These are phyloP conservation scores for Colletotrichum shisoi DNA, from an alignment of 2,329 filamentous ascomycete genomes.

Conservation along the genomic window DNA sequence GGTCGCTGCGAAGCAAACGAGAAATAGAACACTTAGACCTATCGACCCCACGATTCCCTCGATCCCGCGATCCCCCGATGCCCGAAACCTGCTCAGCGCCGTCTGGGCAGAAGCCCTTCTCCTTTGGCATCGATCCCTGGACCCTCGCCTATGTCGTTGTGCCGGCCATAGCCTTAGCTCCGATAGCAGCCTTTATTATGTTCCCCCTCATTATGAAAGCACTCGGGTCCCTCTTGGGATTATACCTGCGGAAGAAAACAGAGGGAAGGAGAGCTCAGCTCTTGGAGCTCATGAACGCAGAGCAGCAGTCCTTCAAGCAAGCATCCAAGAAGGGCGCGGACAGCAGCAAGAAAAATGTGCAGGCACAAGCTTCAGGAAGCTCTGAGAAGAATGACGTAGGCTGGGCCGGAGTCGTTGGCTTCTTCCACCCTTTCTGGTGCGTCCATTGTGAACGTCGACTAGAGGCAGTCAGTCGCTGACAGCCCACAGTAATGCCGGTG, in stretches of 20 bases:
- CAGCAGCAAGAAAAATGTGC: slow-evolving; percentile 74
- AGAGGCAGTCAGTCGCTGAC: slow-evolving; percentile 29
- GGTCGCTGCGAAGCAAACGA: slow-evolving; percentile 1
- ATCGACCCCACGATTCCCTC: background rate
- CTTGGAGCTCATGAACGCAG: slow-evolving; percentile 59
- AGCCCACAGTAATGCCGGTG: slow-evolving; percentile 81
- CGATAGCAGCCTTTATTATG: slow-evolving; percentile 46
- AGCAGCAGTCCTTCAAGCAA: slow-evolving; percentile 50
- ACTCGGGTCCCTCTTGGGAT: slow-evolving; percentile 61
- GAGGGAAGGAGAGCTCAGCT: slow-evolving; percentile 68
- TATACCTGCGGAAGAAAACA: slow-evolving; percentile 69
- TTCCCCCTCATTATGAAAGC: slow-evolving; percentile 51
- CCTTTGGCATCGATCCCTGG: slow-evolving; percentile 46
- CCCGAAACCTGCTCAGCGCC: slow-evolving; percentile 46
- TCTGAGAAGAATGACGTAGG: slow-evolving; percentile 60
- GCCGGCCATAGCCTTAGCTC: slow-evolving; percentile 39
- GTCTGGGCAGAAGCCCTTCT: slow-evolving; percentile 42
- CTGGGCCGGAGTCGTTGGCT: slow-evolving; percentile 88
- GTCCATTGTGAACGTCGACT: slow-evolving; percentile 42
- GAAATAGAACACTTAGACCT: background rate
- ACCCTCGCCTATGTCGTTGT: slow-evolving; percentile 44
- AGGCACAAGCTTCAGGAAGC: slow-evolving; percentile 27
- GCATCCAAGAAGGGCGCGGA: slow-evolving; percentile 55
- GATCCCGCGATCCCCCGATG: slow-evolving; percentile 38
- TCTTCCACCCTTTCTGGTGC: slow-evolving; percentile 98